Evolutionary conservation across 805 yeast species (phyloP).

Genomic region (Yueomyces sinensis): DNA sequence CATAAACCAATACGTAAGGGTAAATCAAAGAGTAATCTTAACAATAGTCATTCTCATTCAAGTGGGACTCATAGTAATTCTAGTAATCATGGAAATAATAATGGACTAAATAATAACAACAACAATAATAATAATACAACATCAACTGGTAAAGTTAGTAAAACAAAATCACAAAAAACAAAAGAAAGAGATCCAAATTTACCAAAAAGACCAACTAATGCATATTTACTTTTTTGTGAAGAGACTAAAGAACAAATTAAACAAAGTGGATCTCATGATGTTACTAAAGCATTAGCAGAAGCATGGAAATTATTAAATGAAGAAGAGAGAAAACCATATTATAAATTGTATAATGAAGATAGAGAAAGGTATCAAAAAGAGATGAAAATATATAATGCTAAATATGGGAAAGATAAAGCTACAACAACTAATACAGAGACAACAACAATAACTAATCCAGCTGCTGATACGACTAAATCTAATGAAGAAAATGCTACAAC

Average conservation of each 20-base stretch:
- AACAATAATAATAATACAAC: not conserved
- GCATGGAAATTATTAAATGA: constrained; percentile 70
- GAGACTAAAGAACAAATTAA: constrained; percentile 64
- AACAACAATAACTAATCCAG: not conserved
- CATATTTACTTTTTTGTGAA: constrained; percentile 80
- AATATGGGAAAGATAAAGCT: constrained; percentile 3
- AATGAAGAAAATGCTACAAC: too few relatives aligned
- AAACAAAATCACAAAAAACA: constrained; percentile 21
- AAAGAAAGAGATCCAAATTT: constrained; percentile 64
- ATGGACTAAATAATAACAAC: not conserved
- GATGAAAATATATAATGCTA: constrained; percentile 37
- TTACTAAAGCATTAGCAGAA: constrained; percentile 69
- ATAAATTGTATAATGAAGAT: constrained; percentile 66
- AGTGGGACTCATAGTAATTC: not conserved
- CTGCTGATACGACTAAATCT: too few relatives aligned
- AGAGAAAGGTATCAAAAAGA: constrained; percentile 62
- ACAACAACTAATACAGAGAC: not conserved
- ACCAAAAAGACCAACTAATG: constrained; percentile 85
- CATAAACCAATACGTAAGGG: not conserved
- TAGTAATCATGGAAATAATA: not conserved
- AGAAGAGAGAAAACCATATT: constrained; percentile 59
- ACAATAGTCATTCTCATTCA: not conserved
- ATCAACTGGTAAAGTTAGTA: constrained; percentile 1
- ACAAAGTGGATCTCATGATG: constrained; percentile 46
- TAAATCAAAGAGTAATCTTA: not conserved